Base-by-base conservation (phyloP, 2,329 filamentous ascomycete species). In the Hypomyces perniciosus region DNA sequence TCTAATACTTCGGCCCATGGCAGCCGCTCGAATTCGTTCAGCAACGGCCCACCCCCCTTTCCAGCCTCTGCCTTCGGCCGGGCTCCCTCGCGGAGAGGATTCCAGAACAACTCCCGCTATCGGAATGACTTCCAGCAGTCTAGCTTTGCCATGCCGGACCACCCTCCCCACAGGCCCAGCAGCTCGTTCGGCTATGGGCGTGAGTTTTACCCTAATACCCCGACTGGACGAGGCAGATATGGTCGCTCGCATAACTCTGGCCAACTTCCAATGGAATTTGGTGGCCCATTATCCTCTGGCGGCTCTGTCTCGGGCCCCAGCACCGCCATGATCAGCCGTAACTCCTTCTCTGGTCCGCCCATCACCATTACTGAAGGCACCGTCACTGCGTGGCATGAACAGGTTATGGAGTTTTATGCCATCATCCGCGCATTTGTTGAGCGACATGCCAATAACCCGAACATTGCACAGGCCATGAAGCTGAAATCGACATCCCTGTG, bases 371-470 rank as follows among this genome's bases (percentile, higher is more conserved):
- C 65, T 4, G 66, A 70, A 34, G 61, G 61, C 42, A 60, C 61
- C 8, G 63, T 71, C 26, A 48, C 55, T 1, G 60, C 61, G 2
- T 71, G 68, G 68, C 64, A 66, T 46, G 64, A 65, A 31, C 61
- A 66, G 39, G 62, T 71, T 54, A 65, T 65, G 57, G 65, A 69
- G 8, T 63, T 71, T 34, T 71, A 71, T 53, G 56, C 58, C 30
- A 46, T 59, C 13, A 69, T 70, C 41, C 67, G 68, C 33, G 53
- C 50, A 48, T 71, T 70, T 52, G 68, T 71, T 41, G 65, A 67
- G 52, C 57, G 56, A 5, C 62, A 68, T 40, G 67, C 68, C 39
- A 60, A 60, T 51, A 56, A 63, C 12, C 63, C 68, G 3, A 62
- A 64, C 27, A 55, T 57, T n/a, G 57, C 62, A 31, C 59, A 57